Conservation (phyloP, 176 grass and related monocot genomes). For the Aegilops tauschii region DNA sequence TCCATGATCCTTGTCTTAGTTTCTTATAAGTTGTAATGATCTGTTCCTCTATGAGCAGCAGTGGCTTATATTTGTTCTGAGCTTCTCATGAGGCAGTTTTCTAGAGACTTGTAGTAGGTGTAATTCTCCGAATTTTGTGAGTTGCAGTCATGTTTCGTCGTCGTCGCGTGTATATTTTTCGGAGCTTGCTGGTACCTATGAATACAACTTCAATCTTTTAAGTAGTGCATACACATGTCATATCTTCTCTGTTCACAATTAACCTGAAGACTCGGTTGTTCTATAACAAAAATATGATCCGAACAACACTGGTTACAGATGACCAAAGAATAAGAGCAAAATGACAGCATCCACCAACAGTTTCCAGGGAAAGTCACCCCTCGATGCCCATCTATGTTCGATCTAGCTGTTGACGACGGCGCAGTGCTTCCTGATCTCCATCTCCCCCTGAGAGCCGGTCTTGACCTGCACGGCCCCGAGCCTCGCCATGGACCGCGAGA, state of each 20-base stretch:
- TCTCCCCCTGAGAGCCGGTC: slow-evolving; percentile 53
- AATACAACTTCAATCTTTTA: too few species aligned
- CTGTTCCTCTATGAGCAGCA: too few species aligned
- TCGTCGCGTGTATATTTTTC: background rate
- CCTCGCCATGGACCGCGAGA: slow-evolving; percentile 71
- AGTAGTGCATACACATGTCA: background rate
- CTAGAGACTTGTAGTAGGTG: background rate
- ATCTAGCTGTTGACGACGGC: slow-evolving; percentile 38
- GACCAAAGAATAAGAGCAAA: background rate
- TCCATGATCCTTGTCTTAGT: too few species aligned
- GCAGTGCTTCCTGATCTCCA: slow-evolving; percentile 57
- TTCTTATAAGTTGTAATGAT: too few species aligned
- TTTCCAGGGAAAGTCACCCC: too few species aligned
- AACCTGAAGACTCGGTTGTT: background rate
- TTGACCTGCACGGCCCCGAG: slow-evolving; percentile 52
- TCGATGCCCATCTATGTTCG: background rate
- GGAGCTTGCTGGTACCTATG: too few species aligned
- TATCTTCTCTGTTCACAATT: background rate
- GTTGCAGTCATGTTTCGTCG: background rate
- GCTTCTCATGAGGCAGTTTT: background rate
- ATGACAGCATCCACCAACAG: background rate
- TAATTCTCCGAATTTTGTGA: background rate
- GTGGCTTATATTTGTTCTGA: too few species aligned
- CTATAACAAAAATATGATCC: background rate
- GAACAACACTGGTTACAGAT: background rate